Evolutionary conservation across 176 grass and related monocot species (phyloP).

Genomic region (Echinochloa phyllopogon): DNA sequence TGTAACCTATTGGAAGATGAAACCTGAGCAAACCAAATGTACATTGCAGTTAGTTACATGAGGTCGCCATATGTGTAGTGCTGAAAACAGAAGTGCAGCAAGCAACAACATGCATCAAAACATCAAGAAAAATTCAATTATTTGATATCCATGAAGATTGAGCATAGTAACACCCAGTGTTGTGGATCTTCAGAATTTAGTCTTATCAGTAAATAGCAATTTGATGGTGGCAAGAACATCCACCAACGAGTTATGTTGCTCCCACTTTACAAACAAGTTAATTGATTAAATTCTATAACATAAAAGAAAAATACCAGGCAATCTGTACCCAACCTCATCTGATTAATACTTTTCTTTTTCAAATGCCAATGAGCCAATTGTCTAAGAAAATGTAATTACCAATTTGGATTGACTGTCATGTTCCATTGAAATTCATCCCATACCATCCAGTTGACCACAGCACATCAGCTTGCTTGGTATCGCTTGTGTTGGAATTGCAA

Average conservation of each 20-base stretch:
- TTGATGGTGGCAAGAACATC: background rate
- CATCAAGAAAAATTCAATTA: no score
- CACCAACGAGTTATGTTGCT: no score
- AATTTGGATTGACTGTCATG: constrained; percentile 58
- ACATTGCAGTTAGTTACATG: constrained; percentile 12
- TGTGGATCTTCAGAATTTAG: background rate
- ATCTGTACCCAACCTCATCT: background rate
- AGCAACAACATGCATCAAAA: constrained; percentile 37
- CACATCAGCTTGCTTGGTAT: background rate
- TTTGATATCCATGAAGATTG: no score
- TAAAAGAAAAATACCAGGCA: background rate
- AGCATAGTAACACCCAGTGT: background rate
- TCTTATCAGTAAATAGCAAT: background rate
- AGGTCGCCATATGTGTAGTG: background rate
- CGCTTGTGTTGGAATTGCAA: no score
- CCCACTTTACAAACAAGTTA: no score
- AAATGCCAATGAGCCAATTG: background rate
- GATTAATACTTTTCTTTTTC: background rate
- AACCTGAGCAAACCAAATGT: constrained; percentile 63
- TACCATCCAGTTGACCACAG: background rate
- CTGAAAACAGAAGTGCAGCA: background rate
- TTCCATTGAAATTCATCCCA: background rate
- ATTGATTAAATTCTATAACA: background rate
- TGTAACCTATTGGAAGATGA: constrained; percentile 89
- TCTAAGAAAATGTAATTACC: constrained; percentile 57